phyloP scores from a whole-genome alignment of 495 filamentous ascomycete genomes.

The Daldinia loculata region DNA sequence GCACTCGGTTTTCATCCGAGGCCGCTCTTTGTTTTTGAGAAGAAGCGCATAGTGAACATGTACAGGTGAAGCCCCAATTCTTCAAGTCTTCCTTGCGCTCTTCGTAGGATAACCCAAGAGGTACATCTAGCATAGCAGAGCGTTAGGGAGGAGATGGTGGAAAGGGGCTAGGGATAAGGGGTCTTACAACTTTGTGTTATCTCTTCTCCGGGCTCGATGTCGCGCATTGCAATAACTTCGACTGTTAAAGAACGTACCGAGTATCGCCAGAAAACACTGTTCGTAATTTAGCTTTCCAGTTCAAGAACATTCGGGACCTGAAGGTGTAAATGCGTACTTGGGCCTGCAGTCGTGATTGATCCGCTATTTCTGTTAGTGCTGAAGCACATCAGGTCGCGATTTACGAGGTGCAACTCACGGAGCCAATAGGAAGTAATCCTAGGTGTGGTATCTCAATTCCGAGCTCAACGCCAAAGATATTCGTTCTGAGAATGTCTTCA shows the following conservation, averaged over 20 bases:
- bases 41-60: constrained; percentile 45
- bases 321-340: constrained; percentile 36
- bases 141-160: not conserved
- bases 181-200: constrained; percentile 49
- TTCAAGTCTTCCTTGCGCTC: constrained; percentile 43
- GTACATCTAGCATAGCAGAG: constrained; percentile 40
- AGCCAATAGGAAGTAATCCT: constrained; percentile 41
- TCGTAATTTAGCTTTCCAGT: constrained; percentile 8
- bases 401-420: constrained; percentile 37
- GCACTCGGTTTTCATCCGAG: constrained; percentile 42
- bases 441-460: constrained; percentile 44
- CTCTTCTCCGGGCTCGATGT: constrained; percentile 47
- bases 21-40: constrained; percentile 15
- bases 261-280: constrained; percentile 50
- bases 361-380: constrained; percentile 33
- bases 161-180: not conserved
- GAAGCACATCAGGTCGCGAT: not conserved
- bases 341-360: constrained; percentile 51
- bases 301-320: not conserved
- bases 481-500: constrained; percentile 76
- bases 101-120: constrained; percentile 39
- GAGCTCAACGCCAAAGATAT: constrained; percentile 50
- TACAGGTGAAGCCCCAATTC: constrained; percentile 48
- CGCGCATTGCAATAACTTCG: constrained; percentile 47
- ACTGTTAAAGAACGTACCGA: constrained; percentile 39